Evolutionary conservation across 768 basidiomycete species (phyloP).

Genomic region (Leccinum fibrillosum): DNA sequence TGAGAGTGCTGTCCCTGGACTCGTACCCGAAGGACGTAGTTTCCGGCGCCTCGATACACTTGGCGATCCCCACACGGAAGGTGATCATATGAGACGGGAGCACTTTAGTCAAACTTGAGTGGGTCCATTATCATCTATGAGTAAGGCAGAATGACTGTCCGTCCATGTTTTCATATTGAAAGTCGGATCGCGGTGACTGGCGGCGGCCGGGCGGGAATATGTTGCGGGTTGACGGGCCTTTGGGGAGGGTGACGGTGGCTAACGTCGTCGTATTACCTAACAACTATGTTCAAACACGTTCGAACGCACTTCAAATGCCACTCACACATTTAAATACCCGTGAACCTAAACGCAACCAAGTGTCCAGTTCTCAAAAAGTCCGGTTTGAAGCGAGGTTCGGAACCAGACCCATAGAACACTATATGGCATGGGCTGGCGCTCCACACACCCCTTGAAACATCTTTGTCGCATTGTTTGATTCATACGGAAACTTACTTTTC

Average conservation of each 20-base stretch:
- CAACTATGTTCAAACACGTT: not conserved
- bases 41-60: not conserved
- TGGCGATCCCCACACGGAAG: not conserved
- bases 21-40: not conserved
- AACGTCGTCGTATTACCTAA: not conserved
- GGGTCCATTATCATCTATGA: not conserved
- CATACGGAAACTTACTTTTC: not conserved
- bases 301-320: not conserved
- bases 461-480: not conserved
- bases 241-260: no score
- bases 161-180: not conserved
- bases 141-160: not conserved
- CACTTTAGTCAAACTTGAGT: not conserved
- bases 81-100: not conserved
- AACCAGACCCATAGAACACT: not conserved
- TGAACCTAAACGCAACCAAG: not conserved
- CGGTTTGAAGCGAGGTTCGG: not conserved
- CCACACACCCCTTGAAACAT: not conserved
- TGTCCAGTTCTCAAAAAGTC: not conserved
- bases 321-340: not conserved
- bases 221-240: no score
- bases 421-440: not conserved
- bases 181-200: not conserved
- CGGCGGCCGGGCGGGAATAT: no score
- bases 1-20: no score